Percentiles rank a stretch among this genome's conserved stretches.
phyloP scores from a whole-genome alignment of 345 rosid species.

The Euphorbia pulcherrima region DNA sequence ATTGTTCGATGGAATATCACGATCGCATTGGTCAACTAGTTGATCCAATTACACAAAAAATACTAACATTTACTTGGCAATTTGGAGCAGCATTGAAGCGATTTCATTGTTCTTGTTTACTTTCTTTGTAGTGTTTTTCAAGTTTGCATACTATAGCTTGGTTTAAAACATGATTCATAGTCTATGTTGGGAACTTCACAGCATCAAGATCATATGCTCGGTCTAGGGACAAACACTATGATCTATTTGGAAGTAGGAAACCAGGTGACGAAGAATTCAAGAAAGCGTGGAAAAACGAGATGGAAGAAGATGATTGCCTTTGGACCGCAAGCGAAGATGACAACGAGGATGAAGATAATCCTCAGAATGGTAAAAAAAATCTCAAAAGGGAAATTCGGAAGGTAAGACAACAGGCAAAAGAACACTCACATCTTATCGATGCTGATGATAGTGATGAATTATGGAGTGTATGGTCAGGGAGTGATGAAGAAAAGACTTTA shows the following conservation, averaged over 20 bases:
- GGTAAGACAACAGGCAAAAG: slow-evolving; percentile 71
- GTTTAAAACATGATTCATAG: background rate
- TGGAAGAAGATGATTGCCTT: slow-evolving; percentile 56
- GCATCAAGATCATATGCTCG: slow-evolving; percentile 54
- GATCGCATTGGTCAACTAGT: too few relatives aligned
- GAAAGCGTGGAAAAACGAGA: slow-evolving; percentile 63
- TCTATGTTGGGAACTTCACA: slow-evolving; percentile 24
- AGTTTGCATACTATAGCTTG: background rate
- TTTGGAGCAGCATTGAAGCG: background rate
- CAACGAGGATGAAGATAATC: slow-evolving; percentile 28
- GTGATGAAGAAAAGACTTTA: slow-evolving; percentile 86
- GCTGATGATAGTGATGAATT: slow-evolving; percentile 90
- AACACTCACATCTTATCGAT: slow-evolving; percentile 58
- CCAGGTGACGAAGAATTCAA: slow-evolving; percentile 62
- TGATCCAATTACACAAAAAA: too few relatives aligned
- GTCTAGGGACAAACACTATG: slow-evolving; percentile 49
- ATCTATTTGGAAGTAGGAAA: slow-evolving; percentile 59
- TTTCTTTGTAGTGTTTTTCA: background rate
- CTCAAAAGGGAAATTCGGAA: slow-evolving; percentile 57
- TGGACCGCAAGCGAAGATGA: slow-evolving; percentile 95
- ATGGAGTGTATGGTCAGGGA: slow-evolving; percentile 80
- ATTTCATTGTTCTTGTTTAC: background rate
- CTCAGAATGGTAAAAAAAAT: slow-evolving; percentile 14
- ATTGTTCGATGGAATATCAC: too few relatives aligned
- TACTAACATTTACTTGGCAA: too few relatives aligned